Base-by-base conservation (phyloP, 805 yeast genomes). In the Spathaspora girioi region DNA sequence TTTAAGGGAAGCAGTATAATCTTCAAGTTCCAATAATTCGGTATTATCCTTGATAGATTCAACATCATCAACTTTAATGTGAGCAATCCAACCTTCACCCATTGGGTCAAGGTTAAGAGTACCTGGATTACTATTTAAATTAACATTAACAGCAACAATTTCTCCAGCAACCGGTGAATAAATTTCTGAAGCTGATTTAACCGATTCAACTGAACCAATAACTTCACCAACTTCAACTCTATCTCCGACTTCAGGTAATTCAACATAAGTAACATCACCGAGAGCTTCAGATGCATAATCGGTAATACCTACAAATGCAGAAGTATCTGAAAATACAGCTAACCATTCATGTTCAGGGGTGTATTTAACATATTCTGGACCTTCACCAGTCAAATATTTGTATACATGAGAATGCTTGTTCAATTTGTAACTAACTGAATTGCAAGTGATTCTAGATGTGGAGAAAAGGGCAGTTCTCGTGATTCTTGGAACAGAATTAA, bases 291-390 rank as follows among this genome's bases (percentile, higher is more conserved):
- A 86, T 17, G 99, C 99, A 66, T 94, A 92, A 62, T 81, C 83
- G 52, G 99, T 91, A 69, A 94, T 90, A 29, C 99, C 99, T 19
- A 93, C 77, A 61, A 85, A 91, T 1, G 93, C 87, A 43, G 84
- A 77, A 54, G 89, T 89, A 69, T 92, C 97, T 26, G 81, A 80
- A 67, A 88, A 96, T 50, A 83, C 77, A 3, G 96, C 92, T 51
- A 94, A 71, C 97, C 97, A 93, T 75, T 93, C 99, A 75, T 93
- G 99, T 65, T 94, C 97, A 49, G 77, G 71, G 10, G 98, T 89
- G 79, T 81, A 92, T 70, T 80, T 83, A 54, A 84, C 78, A 14
- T 69, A 64, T 52, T 68, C 63, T 43, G 85, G 84, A 15, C 78
- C 77, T 23, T 64, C 62, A 46, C 63, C 57, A n/a, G 50, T 45